Evolutionary conservation across 768 basidiomycete genomes (phyloP).

Genomic region (Rhizopogon rudus): DNA sequence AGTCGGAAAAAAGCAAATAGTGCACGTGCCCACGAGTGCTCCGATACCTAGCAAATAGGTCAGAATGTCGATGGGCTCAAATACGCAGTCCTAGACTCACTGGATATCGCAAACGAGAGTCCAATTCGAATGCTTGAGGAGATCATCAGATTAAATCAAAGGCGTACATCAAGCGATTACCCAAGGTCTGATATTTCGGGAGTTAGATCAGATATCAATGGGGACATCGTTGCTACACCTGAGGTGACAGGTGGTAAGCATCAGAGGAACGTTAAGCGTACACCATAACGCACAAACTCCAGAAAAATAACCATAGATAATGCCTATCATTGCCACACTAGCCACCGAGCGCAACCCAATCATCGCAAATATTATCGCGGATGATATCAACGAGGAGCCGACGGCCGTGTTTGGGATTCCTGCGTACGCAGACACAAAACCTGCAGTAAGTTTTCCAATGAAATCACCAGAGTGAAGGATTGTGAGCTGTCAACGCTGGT

Average conservation of each 20-base stretch:
- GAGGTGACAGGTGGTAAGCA: neutral
- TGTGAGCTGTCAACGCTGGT: conserved; percentile 23
- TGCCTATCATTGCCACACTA: conserved; percentile 32
- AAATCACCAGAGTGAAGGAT: conserved; percentile 33
- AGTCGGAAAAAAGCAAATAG: neutral
- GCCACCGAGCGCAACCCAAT: conserved; percentile 32
- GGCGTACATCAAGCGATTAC: conserved; percentile 9
- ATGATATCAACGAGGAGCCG: conserved; percentile 27
- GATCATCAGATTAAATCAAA: neutral
- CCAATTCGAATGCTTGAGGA: conserved; percentile 33
- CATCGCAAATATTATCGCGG: conserved; percentile 39
- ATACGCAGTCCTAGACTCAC: conserved; percentile 14
- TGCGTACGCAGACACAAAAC: conserved; percentile 29
- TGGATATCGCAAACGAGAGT: conserved; percentile 42
- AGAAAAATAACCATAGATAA: conserved; percentile 46
- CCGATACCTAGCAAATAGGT: conserved; percentile 14
- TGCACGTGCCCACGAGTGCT: conserved; percentile 16
- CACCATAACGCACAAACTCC: conserved; percentile 29
- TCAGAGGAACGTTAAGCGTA: neutral
- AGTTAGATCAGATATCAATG: conserved; percentile 41
- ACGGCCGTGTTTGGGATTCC: conserved; percentile 44
- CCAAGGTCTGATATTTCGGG: conserved; percentile 49
- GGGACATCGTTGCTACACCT: conserved; percentile 38
- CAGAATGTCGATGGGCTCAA: neutral
- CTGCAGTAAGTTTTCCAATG: conserved; percentile 32